Evolutionary conservation across 2,329 filamentous ascomycete species (phyloP).

Genomic region (Neopestalotiopsis sp.): DNA sequence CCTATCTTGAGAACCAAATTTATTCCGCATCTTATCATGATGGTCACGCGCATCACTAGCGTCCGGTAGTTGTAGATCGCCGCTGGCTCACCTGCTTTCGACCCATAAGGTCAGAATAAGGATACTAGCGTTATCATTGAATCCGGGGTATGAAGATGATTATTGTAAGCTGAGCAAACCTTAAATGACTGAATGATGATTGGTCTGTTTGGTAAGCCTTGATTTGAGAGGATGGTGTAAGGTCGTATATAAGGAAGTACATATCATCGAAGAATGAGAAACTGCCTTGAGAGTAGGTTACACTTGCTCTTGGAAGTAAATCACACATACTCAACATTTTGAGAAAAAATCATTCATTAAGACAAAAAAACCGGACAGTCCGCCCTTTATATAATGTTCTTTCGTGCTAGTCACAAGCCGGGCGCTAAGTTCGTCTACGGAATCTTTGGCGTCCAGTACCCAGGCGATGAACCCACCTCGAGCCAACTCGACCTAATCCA

Average conservation of each 20-base stretch:
- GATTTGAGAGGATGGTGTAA: neutral
- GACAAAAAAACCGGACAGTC: neutral
- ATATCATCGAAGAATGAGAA: neutral
- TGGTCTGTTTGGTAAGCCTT: neutral
- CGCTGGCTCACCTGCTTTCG: no score
- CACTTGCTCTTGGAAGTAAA: neutral
- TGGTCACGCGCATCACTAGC: neutral
- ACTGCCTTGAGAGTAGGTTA: neutral
- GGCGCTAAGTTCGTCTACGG: slow-evolving; percentile 7
- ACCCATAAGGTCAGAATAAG: no score
- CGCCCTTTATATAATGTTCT: neutral
- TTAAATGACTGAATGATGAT: neutral
- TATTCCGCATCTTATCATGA: neutral
- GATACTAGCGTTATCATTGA: neutral
- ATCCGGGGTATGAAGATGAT: neutral
- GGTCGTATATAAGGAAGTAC: neutral
- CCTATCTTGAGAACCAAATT: neutral
- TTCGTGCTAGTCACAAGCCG: slow-evolving; percentile 1
- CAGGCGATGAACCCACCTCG: neutral
- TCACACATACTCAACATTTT: neutral
- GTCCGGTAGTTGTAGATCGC: neutral
- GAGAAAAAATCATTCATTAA: neutral
- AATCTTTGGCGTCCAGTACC: slow-evolving; percentile 8
- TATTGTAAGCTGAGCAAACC: neutral
- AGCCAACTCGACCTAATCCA: neutral